Percentiles rank a stretch among this genome's conserved stretches.
These are phyloP conservation scores for Penicillium cinerascens DNA, from an alignment of 495 filamentous ascomycete genomes.

Conservation along the genomic window DNA sequence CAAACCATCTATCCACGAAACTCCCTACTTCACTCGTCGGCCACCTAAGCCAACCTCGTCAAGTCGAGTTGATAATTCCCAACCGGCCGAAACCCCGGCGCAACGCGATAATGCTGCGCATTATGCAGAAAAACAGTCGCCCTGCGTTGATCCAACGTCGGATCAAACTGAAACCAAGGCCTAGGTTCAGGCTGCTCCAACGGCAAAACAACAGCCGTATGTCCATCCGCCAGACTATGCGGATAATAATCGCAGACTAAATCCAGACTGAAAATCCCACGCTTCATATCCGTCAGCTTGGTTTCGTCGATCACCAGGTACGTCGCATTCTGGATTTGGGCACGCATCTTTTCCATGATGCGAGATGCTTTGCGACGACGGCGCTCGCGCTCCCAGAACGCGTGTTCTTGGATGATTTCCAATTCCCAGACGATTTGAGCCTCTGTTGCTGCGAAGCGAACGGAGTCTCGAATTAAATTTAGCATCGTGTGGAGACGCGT, in stretches of 20 bases:
- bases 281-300: background rate
- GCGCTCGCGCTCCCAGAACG: background rate
- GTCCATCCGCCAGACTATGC: background rate
- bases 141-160: background rate
- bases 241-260: background rate
- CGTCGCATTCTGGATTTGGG: background rate
- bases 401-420: background rate
- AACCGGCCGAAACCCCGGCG: background rate
- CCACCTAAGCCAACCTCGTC: background rate
- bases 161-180: background rate
- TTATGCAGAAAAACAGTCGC: background rate
- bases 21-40: no score
- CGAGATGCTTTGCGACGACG: background rate
- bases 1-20: background rate
- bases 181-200: background rate
- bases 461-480: background rate
- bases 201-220: background rate
- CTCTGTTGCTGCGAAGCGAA: background rate
- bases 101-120: background rate
- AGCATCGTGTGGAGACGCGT: background rate
- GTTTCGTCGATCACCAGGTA: background rate
- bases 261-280: background rate
- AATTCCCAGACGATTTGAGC: background rate
- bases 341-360: background rate
- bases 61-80: background rate